Evolutionary conservation across 768 basidiomycete species (phyloP), one percentile per base, ranked within the genome.

Genomic region (Lentinula lateritia): DNA sequence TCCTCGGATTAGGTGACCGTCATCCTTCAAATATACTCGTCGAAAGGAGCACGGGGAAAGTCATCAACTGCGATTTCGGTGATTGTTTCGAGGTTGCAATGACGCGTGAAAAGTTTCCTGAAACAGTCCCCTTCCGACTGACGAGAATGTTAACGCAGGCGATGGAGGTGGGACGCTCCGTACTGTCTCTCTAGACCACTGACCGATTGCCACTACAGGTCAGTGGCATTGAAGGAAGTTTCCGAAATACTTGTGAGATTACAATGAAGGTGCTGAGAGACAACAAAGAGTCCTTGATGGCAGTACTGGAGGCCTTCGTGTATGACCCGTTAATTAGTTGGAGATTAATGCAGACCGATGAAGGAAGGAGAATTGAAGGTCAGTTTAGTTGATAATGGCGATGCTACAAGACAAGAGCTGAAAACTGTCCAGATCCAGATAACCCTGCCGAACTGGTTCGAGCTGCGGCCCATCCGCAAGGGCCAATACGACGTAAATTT

Each of bases 231-330:
- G 93, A 98, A 70, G 97, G 97, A 41, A 97, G 93, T 71, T 99
- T 95, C 83, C 84, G 92, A 68, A 89, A 89, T 64, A 95, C 93
- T 8, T 98, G 94, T 80, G 95, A 97, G 69, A 95, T 95, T 62
- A 92, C 93, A n/a, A 98, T 99, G 96, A 83, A 85, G 60, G 97
- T 99, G 5, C 76, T 98, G 60, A 89, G 97, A 35, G 93, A 92
- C 62, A 98, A 99, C 77, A 95, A 95, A 75, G 97, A 99, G 72
- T 97, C 95, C n/a, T 78, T 99, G 62, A 94, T 98, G 92, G 97
- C 97, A 5, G 96, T 99, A 18, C 80, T 99, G 34, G 97, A 99
- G 72, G 96, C 97, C 6, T 98, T 99, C 71, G 95, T 98, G 8
- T 98, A 98, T 68, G 97, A 99, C 70, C 97, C 97, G 12, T 76